Evolutionary conservation across 2,329 filamentous ascomycete genomes (phyloP).

Genomic region (Xylaria sp.): DNA sequence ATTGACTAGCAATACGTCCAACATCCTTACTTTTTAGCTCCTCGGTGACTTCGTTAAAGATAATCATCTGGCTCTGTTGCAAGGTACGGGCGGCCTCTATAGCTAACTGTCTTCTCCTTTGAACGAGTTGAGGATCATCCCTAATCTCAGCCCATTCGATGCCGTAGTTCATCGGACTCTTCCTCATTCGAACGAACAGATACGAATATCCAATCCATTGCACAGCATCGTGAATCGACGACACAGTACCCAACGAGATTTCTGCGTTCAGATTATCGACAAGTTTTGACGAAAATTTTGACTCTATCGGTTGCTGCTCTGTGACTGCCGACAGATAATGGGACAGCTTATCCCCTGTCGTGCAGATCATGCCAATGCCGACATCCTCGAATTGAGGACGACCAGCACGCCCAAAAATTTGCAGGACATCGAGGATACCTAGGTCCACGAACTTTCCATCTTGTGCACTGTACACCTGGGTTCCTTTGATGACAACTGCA

Average conservation of each 20-base stretch:
- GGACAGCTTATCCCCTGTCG: slow-evolving; percentile 89
- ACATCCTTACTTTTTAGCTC: slow-evolving; percentile 95
- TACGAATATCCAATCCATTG: slow-evolving; percentile 99
- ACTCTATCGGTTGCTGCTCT: slow-evolving; percentile 96
- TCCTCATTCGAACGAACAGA: slow-evolving; percentile 94
- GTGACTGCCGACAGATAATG: slow-evolving; percentile 95
- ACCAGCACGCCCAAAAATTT: slow-evolving; percentile 98
- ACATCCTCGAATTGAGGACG: slow-evolving; percentile 97
- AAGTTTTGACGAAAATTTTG: slow-evolving; percentile 90
- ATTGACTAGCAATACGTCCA: slow-evolving; percentile 96
- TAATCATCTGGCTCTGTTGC: slow-evolving; percentile 97
- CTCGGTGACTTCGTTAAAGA: slow-evolving; percentile 94
- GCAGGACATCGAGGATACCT: slow-evolving; percentile 94
- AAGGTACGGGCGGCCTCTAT: slow-evolving; percentile 88
- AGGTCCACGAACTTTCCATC: slow-evolving; percentile 97
- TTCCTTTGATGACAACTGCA: slow-evolving; percentile 97
- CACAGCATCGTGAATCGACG: slow-evolving; percentile 90
- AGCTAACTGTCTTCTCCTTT: slow-evolving; percentile 83
- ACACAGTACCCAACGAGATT: slow-evolving; percentile 92
- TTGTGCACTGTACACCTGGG: slow-evolving; percentile 94
- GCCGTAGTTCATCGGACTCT: slow-evolving; percentile 89
- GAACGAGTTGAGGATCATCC: slow-evolving; percentile 88
- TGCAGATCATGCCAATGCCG: slow-evolving; percentile 98
- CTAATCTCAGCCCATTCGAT: slow-evolving; percentile 93
- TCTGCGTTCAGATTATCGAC: slow-evolving; percentile 98